Conservation (phyloP, 1,284 basidiomycete genomes). For the Papiliotrema fonsecae region DNA sequence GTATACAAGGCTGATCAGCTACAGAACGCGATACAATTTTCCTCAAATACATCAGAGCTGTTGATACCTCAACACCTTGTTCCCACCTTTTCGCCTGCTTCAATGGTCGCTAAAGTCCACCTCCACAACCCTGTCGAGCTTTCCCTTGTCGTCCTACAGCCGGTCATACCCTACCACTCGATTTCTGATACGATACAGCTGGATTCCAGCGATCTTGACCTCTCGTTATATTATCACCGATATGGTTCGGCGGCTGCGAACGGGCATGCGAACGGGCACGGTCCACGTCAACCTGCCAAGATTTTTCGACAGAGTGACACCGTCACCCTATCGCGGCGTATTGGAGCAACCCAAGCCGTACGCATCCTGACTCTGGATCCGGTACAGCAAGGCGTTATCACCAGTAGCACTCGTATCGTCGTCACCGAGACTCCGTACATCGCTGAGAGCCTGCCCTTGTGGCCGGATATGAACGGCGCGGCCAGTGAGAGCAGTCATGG, state of each 20-base stretch:
- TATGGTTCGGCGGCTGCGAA: background rate
- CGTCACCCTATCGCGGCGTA: slow-evolving; percentile 4
- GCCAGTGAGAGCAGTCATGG: slow-evolving; percentile 20
- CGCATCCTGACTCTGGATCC: slow-evolving; percentile 56
- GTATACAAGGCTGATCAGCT: background rate
- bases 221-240: slow-evolving; percentile 1
- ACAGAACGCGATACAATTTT: background rate
- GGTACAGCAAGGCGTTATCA: slow-evolving; percentile 63
- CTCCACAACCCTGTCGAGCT: slow-evolving; percentile 34
- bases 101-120: slow-evolving; percentile 20
- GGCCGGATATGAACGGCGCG: slow-evolving; percentile 16
- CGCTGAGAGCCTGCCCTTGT: slow-evolving; percentile 6
- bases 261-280: background rate
- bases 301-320: slow-evolving; percentile 23
- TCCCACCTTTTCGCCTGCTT: slow-evolving; percentile 26
- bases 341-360: slow-evolving; percentile 9
- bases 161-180: slow-evolving; percentile 10
- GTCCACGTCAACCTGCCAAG: background rate
- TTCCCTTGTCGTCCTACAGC: slow-evolving; percentile 37
- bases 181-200: background rate
- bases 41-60: background rate
- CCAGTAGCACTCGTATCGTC: slow-evolving; percentile 56
- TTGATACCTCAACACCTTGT: slow-evolving; percentile 26
- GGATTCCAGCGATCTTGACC: slow-evolving; percentile 12
- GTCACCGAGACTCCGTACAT: slow-evolving; percentile 46